These are phyloP conservation scores for Carex parvula DNA, from an alignment of 176 grass and related monocot genomes.

Conservation along the genomic window DNA sequence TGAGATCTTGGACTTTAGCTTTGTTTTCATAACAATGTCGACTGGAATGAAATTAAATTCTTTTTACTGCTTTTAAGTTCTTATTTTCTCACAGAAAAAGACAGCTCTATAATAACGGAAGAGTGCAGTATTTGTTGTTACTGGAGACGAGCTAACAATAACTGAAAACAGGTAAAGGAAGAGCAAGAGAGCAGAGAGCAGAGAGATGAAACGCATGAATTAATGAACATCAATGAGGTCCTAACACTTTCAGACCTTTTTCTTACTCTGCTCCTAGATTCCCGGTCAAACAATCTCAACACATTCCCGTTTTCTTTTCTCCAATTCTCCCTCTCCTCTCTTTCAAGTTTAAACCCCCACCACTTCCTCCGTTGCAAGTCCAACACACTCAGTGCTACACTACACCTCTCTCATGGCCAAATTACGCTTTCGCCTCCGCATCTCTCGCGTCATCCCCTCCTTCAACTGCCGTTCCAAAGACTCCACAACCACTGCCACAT, in stretches of 20 bases:
- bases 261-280: not conserved
- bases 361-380: not conserved
- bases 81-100: no score
- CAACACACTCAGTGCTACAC: not conserved
- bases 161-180: not conserved
- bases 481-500: conserved; percentile 26
- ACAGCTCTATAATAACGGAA: not conserved
- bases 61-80: not conserved
- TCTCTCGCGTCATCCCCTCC: conserved; percentile 38
- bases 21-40: not conserved
- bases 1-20: not conserved
- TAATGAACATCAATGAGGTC: not conserved
- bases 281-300: not conserved
- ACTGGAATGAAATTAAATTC: not conserved
- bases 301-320: not conserved
- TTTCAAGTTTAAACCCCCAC: not conserved
- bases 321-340: not conserved
- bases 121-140: not conserved
- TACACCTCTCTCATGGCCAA: conserved; percentile 51
- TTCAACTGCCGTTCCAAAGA: conserved; percentile 55
- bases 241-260: not conserved
- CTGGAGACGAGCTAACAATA: not conserved
- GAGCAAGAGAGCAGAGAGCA: not conserved
- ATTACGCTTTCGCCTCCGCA: conserved; percentile 33
- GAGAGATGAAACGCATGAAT: not conserved